Conservation (phyloP, 2,329 filamentous ascomycete genomes). For the Zalaria obscura region DNA sequence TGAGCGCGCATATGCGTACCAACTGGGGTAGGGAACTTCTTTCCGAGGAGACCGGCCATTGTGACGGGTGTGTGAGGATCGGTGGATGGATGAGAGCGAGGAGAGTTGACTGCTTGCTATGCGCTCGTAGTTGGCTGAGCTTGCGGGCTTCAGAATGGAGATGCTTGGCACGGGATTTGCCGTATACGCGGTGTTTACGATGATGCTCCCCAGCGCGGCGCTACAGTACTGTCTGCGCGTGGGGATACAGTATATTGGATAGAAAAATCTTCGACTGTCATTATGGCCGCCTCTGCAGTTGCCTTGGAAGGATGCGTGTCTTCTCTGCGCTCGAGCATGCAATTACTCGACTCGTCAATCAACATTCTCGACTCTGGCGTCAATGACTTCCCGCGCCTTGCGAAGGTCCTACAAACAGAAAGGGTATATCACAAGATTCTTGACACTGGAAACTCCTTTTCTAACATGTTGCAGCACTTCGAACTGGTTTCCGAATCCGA, state of each 20-base stretch:
- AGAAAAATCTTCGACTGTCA: too few species aligned
- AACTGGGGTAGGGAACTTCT: constrained; percentile 36
- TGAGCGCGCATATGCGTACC: constrained; percentile 22
- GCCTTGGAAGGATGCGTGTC: constrained; percentile 46
- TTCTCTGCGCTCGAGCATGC: constrained; percentile 46
- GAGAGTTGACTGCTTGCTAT: constrained; percentile 2
- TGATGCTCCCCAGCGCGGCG: too few species aligned
- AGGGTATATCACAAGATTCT: constrained; percentile 27
- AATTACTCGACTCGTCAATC: constrained; percentile 48
- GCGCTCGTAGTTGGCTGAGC: neutral
- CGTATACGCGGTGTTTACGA: too few species aligned
- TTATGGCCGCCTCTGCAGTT: constrained; percentile 6
- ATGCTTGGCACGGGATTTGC: neutral
- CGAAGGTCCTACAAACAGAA: constrained; percentile 49
- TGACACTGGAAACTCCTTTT: neutral
- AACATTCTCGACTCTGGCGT: constrained; percentile 47
- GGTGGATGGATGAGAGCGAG: constrained; percentile 4
- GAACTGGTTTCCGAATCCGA: constrained; percentile 80
- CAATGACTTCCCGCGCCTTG: constrained; percentile 47
- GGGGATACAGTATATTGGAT: too few species aligned
- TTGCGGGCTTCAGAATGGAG: constrained; percentile 1
- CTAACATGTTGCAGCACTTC: constrained; percentile 51
- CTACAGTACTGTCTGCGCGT: too few species aligned
- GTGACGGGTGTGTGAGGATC: constrained; percentile 10
- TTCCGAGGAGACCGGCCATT: constrained; percentile 32